Evolutionary conservation across 768 basidiomycete species (phyloP), one percentile per base, ranked within the genome.

Genomic region (Hypholoma fasciculare): DNA sequence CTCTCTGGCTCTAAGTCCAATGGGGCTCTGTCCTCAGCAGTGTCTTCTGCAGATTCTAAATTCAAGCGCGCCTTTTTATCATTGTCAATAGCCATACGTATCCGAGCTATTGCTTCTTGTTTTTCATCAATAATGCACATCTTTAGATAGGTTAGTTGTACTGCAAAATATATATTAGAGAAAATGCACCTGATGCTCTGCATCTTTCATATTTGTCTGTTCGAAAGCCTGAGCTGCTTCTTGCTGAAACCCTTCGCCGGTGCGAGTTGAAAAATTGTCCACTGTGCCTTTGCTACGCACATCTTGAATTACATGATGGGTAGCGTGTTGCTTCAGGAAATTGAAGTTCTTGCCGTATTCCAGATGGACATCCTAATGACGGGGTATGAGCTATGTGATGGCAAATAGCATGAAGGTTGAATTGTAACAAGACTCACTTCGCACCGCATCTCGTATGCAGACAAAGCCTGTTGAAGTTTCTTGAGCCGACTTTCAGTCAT

Each of bases 171-270:
- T 42, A 42, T 4, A 17, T 14, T 42, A 37, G 30, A 26, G 19
- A 56, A 53, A 17, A 49, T 17, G n/a, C 39, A 52, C 40, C 58
- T 34, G 55, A 55, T 39, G 42, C 64, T 69, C 72, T 16, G 65
- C 66, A 49, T 71, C 48, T 48, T 70, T 69, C 37, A 49, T 56
- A 54, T 70, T 73, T 23, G 70, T 72, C 52, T 70, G 72, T 8
- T 51, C 48, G 57, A 63, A 74, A 7, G 69, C 65, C 37, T 69
- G 56, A 13, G 64, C 62, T 4, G 66, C 63, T 55, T 72, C 69
- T 62, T 73, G 72, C 19, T 70, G 70, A 43, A 71, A 69, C 14
- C 71, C 71, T 61, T 73, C 69, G 1, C 71, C 71, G 9, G 63
- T 58, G 7, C 66, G 60, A 26, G 72, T 72, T 4, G 66, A 67